Percentiles rank a stretch among this genome's conserved stretches.
These are phyloP conservation scores for Lactarius evosmus DNA, from an alignment of 768 basidiomycete genomes.

Conservation along the genomic window DNA sequence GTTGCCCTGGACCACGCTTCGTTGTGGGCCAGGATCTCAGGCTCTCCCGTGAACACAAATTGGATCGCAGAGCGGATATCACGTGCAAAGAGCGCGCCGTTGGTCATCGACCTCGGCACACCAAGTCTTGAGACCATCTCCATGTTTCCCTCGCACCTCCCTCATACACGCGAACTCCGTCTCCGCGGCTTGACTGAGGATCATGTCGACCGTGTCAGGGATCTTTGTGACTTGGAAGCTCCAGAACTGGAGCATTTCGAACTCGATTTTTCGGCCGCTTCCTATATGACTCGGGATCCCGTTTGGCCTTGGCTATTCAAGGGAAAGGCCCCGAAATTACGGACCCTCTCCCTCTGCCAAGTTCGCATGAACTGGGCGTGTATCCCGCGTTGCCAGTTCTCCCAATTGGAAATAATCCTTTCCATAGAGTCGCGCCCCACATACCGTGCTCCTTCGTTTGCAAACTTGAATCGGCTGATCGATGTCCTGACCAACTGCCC, in stretches of 20 bases:
- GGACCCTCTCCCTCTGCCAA: background rate
- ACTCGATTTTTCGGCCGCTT: background rate
- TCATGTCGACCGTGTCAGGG: background rate
- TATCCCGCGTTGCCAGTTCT: slow-evolving; percentile 11
- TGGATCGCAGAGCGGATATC: slow-evolving; percentile 16
- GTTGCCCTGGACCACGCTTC: slow-evolving; percentile 17
- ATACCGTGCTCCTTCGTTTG: too few species aligned
- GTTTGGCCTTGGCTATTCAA: background rate
- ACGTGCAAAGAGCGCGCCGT: slow-evolving; percentile 4
- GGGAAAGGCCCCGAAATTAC: slow-evolving; percentile 9
- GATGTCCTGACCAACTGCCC: slow-evolving; percentile 5
- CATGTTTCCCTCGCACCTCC: background rate
- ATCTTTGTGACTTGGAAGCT: background rate
- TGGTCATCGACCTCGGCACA: background rate
- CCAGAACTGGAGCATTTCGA: slow-evolving; percentile 14
- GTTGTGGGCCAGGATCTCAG: slow-evolving; percentile 12
- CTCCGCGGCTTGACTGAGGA: background rate
- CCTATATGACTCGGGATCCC: background rate
- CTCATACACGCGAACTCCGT: slow-evolving; percentile 15
- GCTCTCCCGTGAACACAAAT: background rate
- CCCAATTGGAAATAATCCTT: slow-evolving; percentile 7
- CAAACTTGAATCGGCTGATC: background rate
- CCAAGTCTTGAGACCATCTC: background rate
- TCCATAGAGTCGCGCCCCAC: too few species aligned
- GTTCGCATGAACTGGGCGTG: slow-evolving; percentile 2